phyloP scores from a whole-genome alignment of 805 yeast species.

The Candida oleophila region DNA sequence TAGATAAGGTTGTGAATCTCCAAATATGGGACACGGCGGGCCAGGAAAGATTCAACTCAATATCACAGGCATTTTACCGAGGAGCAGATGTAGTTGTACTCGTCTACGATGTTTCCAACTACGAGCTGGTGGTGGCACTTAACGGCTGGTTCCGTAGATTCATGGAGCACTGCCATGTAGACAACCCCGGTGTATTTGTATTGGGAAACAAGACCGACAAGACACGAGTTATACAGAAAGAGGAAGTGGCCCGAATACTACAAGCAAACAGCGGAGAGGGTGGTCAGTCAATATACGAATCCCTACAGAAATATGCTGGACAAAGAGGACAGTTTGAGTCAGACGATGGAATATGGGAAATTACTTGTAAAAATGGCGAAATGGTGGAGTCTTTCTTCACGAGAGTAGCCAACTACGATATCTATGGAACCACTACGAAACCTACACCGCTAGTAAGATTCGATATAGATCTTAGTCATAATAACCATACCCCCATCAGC shows the following conservation, averaged over 20 bases:
- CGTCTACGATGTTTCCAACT: constrained; percentile 54
- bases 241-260: constrained; percentile 1
- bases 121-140: constrained; percentile 48
- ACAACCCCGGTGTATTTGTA: constrained; percentile 46
- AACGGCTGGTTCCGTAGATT: constrained; percentile 50
- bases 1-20: constrained; percentile 29
- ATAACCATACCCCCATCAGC: background rate
- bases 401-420: constrained; percentile 38
- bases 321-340: constrained; percentile 24
- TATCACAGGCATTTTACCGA: constrained; percentile 54
- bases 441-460: constrained; percentile 2
- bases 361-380: constrained; percentile 28
- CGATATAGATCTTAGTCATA: constrained; percentile 1
- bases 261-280: constrained; percentile 4
- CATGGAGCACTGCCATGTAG: constrained; percentile 46
- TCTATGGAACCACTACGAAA: constrained; percentile 8
- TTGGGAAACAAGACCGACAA: constrained; percentile 55
- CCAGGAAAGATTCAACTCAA: constrained; percentile 47
- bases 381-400: constrained; percentile 33
- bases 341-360: constrained; percentile 32
- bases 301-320: background rate
- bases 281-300: background rate
- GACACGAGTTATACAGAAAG: constrained; percentile 5
- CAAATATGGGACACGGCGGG: constrained; percentile 60
- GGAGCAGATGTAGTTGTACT: constrained; percentile 57